phyloP scores from a whole-genome alignment of 1,284 basidiomycete species.

The Cryptococcus deneoformans region DNA sequence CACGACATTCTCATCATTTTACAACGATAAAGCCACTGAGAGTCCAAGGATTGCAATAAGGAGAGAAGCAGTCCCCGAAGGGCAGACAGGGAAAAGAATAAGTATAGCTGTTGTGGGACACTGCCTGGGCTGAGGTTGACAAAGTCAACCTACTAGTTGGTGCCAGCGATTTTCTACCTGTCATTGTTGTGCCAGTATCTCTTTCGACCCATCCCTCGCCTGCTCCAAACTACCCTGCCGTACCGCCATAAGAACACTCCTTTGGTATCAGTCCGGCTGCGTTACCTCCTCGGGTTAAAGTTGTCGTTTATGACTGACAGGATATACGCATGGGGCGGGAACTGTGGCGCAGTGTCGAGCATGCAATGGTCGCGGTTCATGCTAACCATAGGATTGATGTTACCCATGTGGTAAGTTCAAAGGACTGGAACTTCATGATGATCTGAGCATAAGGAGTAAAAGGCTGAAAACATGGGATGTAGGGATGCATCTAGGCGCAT shows the following conservation, averaged over 20 bases:
- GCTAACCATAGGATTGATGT: too few relatives aligned
- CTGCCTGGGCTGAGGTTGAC: constrained; percentile 27
- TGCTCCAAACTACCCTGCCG: not conserved
- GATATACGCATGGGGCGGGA: too few relatives aligned
- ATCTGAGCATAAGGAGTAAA: too few relatives aligned
- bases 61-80: not conserved
- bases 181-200: constrained; percentile 9
- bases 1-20: too few relatives aligned
- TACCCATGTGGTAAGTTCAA: too few relatives aligned
- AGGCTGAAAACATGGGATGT: too few relatives aligned
- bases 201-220: not conserved
- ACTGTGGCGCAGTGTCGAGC: too few relatives aligned
- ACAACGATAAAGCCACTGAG: not conserved
- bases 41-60: not conserved
- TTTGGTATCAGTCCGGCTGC: not conserved
- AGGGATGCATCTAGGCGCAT: not conserved
- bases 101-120: constrained; percentile 6
- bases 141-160: constrained; percentile 16
- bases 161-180: too few relatives aligned
- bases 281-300: too few relatives aligned
- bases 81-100: not conserved
- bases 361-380: too few relatives aligned
- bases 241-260: not conserved
- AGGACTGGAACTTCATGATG: too few relatives aligned
- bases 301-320: too few relatives aligned